A percentile compares a stretch with the other conserved stretches of the same genome.
phyloP scores from a whole-genome alignment of 1,139 yeast species.

The Magnusiomyces magnusii region DNA sequence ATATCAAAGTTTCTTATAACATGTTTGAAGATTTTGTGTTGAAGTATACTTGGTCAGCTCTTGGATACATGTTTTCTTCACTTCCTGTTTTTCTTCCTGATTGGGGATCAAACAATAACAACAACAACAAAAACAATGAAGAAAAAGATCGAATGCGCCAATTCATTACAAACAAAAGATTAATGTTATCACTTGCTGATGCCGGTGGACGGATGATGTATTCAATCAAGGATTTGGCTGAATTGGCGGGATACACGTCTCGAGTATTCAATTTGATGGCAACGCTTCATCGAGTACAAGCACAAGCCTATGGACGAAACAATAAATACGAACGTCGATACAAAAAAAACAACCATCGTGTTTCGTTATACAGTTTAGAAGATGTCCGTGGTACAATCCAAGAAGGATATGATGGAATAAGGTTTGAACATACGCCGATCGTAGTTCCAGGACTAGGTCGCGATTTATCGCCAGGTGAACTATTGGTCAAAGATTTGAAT shows the following conservation, averaged over 20 bases:
- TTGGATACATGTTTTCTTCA: constrained; percentile 86
- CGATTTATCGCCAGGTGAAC: constrained; percentile 34
- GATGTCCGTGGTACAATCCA: constrained; percentile 79
- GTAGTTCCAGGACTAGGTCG: constrained; percentile 53
- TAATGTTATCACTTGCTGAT: constrained; percentile 86
- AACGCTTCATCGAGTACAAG: constrained; percentile 76
- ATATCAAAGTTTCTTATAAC: constrained; percentile 51
- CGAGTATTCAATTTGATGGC: constrained; percentile 70
- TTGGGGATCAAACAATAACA: constrained; percentile 23
- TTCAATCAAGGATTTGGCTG: constrained; percentile 88
- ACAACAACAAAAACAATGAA: constrained; percentile 9
- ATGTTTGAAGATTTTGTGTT: constrained; percentile 79
- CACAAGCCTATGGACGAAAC: constrained; percentile 33
- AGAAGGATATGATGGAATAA: constrained; percentile 65
- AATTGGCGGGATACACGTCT: constrained; percentile 84
- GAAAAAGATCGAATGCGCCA: constrained; percentile 57
- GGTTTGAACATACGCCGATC: constrained; percentile 77
- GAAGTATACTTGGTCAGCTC: constrained; percentile 91
- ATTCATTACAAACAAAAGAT: constrained; percentile 81
- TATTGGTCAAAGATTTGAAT: constrained; percentile 51
- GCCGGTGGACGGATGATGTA: constrained; percentile 97
- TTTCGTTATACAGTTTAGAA: constrained; percentile 28
- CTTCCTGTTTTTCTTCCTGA: constrained; percentile 63
- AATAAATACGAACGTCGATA: constrained; percentile 2
- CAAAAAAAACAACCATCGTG: constrained; percentile 12